Evolutionary conservation across 164 flowering plant species (phyloP), one percentile per base, ranked within the genome.

Genomic region (Pachysandra terminalis): DNA sequence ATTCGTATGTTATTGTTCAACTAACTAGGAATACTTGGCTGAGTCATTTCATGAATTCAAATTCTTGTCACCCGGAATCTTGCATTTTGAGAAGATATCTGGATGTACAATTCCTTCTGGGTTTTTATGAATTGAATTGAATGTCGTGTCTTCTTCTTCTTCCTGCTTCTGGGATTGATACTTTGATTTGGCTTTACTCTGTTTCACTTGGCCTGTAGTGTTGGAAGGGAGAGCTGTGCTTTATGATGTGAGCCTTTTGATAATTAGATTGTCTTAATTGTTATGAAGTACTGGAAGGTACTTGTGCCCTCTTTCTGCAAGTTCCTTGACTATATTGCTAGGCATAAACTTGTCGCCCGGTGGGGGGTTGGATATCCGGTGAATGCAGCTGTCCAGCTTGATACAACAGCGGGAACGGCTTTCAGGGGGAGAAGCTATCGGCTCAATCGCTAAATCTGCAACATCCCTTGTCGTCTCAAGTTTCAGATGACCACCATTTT

Each of bases 391-490:
- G 75, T 77, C 12, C 82, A 80, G 71, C 78, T 78, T 9, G 84
- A 83, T 1, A 75, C 87, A 35, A 49, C 63, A 14, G 48, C 84
- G 25, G 81, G 87, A 57, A 78, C 23, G 41, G 84, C 83, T 41
- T 89, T 91, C 77, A 76, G 87, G 67, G 97, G 97, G 56, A 87
- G 97, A 81, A 67, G 87, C 24, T 75, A 87, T 64, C 81, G 95
- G 28, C 85, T 89, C 13, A 81, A 64, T 63, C 74, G 74, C 35
- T 81, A 66, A 54, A 10, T 32, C 3, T 32, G 2, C 16, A 4
- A 24, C 16, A 7, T 45, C 51, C 17, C 51, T 45, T 2, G 10
- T 45, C 10, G 51, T 45, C 51, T 45, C 6, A 45, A 10, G 51
- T 15, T 10, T 45, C 17, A n/a, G n/a, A n/a, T 45, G 51, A 10